phyloP scores from a whole-genome alignment of 1,284 basidiomycete genomes.

The Ganoderma sinense region DNA sequence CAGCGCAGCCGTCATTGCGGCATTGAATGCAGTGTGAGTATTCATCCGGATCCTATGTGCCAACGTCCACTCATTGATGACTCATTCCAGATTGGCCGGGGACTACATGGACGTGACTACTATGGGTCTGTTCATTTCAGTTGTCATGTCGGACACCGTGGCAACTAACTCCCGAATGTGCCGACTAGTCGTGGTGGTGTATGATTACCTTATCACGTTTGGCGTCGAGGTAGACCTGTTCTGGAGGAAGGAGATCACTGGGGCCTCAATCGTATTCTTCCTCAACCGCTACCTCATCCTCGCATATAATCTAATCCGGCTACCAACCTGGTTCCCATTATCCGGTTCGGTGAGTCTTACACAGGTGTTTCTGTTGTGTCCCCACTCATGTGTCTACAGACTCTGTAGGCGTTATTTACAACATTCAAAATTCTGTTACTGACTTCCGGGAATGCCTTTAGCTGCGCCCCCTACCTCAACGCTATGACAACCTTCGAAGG shows the following conservation, averaged over 20 bases:
- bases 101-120: too few relatives aligned
- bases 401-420: neutral
- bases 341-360: neutral
- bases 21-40: too few relatives aligned
- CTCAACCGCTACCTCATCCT: slow-evolving; percentile 5
- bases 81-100: too few relatives aligned
- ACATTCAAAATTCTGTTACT: neutral
- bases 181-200: neutral
- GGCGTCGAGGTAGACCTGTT: slow-evolving; percentile 7
- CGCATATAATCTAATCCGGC: neutral
- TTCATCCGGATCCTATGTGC: too few relatives aligned
- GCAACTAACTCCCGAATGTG: too few relatives aligned
- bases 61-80: too few relatives aligned
- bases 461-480: slow-evolving; percentile 4
- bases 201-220: slow-evolving; percentile 12
- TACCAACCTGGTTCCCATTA: neutral
- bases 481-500: neutral
- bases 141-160: too few relatives aligned
- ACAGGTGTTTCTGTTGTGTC: too few relatives aligned
- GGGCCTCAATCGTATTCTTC: neutral
- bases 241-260: slow-evolving; percentile 4
- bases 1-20: too few relatives aligned
- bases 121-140: too few relatives aligned
- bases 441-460: neutral
- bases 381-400: neutral